Evolutionary conservation across 1,139 yeast species (phyloP).

Genomic region (Yamadazyma spencermartinsiae): DNA sequence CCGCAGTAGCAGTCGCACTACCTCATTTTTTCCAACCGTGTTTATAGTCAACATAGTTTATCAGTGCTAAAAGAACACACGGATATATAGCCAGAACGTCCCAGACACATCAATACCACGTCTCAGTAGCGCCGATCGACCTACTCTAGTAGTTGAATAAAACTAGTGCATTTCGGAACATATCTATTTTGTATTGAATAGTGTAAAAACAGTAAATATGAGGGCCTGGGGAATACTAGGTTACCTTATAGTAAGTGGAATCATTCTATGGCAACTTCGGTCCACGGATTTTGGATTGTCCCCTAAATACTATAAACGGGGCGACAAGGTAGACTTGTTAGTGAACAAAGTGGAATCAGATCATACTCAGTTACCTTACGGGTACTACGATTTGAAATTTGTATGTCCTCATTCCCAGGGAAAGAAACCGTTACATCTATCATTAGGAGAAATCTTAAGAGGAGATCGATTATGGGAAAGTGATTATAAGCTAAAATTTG

Average conservation of each 20-base stretch:
- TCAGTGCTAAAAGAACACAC: no score
- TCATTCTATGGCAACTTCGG: conserved; percentile 1
- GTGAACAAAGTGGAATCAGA: conserved; percentile 83
- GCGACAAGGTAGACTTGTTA: conserved; percentile 66
- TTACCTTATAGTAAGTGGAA: background rate
- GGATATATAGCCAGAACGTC: no score
- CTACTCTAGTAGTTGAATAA: no score
- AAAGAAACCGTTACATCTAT: conserved; percentile 62
- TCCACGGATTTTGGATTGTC: conserved; percentile 18
- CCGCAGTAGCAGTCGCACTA: no score
- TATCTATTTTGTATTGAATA: background rate
- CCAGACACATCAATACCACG: no score
- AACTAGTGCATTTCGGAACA: no score
- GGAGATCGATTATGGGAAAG: conserved; percentile 84
- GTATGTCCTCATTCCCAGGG: conserved; percentile 68
- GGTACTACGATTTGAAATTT: conserved; percentile 76
- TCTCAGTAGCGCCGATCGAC: no score
- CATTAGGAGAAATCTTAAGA: conserved; percentile 73
- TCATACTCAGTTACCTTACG: conserved; percentile 72
- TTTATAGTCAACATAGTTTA: no score
- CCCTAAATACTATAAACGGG: conserved; percentile 38
- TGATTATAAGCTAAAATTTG: conserved; percentile 62
- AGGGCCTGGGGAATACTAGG: conserved; percentile 1
- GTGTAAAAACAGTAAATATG: background rate
- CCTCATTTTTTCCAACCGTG: no score